Evolutionary conservation across 371 early-diverging fungal genomes (phyloP), one percentile per base, ranked within the genome.

Genomic region (Mortierella sp.): DNA sequence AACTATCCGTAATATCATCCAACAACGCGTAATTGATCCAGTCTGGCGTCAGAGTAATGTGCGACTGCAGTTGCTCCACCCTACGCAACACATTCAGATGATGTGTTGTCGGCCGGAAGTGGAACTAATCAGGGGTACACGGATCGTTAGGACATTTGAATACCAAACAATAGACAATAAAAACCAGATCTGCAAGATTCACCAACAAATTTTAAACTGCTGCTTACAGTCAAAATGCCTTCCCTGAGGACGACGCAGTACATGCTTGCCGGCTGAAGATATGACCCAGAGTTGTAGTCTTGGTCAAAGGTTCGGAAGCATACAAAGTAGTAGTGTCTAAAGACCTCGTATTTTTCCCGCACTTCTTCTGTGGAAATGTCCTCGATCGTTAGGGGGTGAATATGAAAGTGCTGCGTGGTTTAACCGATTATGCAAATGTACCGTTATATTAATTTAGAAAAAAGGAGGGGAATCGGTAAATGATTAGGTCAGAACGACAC

Each of bases 311-410:
- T 84, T 56, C 94, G 85, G 78, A 96, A 93, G 70, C 92, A 89
- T 31, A 96, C 86, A 84, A 97, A 97, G 67, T 94, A 94, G 81
- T 98, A 98, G 60, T 91, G 91, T 23, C 87, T 81, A 60, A 95
- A 96, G n/a, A 93, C 86, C 70, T 97, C 97, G 68, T 95, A 95
- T 70, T 98, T 98, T 73, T 97, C 97, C 4, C 97, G 86, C 30
- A 86, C 88, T 46, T 97, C 97, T 67, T 95, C 91, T 56, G 92
- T 93, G 64, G 89, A 87, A 56, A 97, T 94, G 63, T 96, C 98
- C 81, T 97, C 97, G 24, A 87, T 86, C 0, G 97, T 96, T 46
- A 97, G 76, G 21, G 98, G 95, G 64, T 97, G 98, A 28, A 97
- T 89, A 57, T 81, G 81, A 53, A 93, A 92, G 6, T 86, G 80